These are phyloP conservation scores for Cladophialophora yegresii DNA, from an alignment of 2,329 filamentous ascomycete species.

Conservation along the genomic window DNA sequence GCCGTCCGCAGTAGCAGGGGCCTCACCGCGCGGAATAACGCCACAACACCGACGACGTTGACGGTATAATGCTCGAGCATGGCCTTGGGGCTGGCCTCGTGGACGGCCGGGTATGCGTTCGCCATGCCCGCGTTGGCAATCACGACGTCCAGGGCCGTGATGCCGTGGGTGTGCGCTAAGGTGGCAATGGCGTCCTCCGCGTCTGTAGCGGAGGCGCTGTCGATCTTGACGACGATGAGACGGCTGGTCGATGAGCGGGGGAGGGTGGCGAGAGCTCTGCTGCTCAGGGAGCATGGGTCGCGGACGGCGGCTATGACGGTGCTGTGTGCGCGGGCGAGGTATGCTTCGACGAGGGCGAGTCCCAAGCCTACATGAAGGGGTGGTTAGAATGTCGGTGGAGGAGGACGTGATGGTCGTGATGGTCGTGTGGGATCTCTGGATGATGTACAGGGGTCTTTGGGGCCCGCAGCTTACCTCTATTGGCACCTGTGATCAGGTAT, in stretches of 20 bases:
- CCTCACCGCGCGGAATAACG: constrained; percentile 51
- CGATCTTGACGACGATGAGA: constrained; percentile 47
- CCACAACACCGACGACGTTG: constrained; percentile 45
- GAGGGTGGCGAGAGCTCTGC: constrained; percentile 39
- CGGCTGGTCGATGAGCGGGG: constrained; percentile 40
- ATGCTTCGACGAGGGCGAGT: constrained; percentile 14
- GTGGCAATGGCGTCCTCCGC: constrained; percentile 39
- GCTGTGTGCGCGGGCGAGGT: constrained; percentile 12
- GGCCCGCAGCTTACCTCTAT: constrained; percentile 1
- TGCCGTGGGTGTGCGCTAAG: constrained; percentile 37
- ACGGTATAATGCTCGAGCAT: constrained; percentile 41
- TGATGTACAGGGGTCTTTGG: not conserved
- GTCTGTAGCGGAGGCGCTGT: constrained; percentile 42
- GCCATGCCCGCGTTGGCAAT: constrained; percentile 55
- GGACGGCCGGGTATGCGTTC: constrained; percentile 39
- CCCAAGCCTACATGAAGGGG: constrained; percentile 11
- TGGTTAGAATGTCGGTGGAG: not conserved
- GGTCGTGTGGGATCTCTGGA: not conserved
- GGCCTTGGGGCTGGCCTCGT: constrained; percentile 43
- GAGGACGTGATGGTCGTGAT: not conserved
- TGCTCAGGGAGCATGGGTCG: constrained; percentile 1
- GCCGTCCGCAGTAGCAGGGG: constrained; percentile 42
- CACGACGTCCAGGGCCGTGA: constrained; percentile 51
- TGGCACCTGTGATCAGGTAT: constrained; percentile 20
- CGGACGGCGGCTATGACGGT: constrained; percentile 24